Conservation (phyloP, 2,329 filamentous ascomycete species). For the Botrytis cinerea region DNA sequence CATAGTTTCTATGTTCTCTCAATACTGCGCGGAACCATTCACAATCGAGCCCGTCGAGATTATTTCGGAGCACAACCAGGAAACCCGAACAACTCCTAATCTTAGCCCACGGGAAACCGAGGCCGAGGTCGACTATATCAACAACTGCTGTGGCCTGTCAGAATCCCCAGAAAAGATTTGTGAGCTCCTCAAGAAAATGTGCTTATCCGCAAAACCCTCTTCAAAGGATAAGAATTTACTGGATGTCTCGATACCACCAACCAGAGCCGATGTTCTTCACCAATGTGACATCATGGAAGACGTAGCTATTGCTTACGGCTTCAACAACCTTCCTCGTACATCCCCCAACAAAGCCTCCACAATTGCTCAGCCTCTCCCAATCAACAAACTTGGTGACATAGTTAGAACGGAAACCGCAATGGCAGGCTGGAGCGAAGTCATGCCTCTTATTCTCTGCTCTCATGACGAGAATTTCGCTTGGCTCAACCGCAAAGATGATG, state of each 20-base stretch:
- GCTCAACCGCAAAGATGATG: slow-evolving; percentile 88
- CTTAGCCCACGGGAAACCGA: slow-evolving; percentile 74
- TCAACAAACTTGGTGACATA: slow-evolving; percentile 96
- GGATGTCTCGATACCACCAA: slow-evolving; percentile 82
- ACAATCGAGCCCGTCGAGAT: slow-evolving; percentile 93
- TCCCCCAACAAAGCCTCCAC: slow-evolving; percentile 85
- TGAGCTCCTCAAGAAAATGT: slow-evolving; percentile 84
- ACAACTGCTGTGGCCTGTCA: slow-evolving; percentile 82
- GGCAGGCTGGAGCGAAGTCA: slow-evolving; percentile 93
- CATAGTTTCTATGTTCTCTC: slow-evolving; percentile 95
- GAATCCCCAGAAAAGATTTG: slow-evolving; percentile 75
- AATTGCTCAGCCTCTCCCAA: slow-evolving; percentile 79
- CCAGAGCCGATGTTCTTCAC: slow-evolving; percentile 90
- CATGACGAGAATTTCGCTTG: slow-evolving; percentile 98
- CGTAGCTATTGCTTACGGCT: slow-evolving; percentile 92
- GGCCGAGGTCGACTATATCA: slow-evolving; percentile 90
- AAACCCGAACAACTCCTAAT: slow-evolving; percentile 79
- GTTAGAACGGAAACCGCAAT: slow-evolving; percentile 86
- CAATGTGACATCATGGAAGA: slow-evolving; percentile 99
- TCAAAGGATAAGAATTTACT: slow-evolving; percentile 67
- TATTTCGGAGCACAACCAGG: slow-evolving; percentile 84
- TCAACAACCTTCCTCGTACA: slow-evolving; percentile 88
- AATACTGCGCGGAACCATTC: slow-evolving; percentile 85
- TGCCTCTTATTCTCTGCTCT: slow-evolving; percentile 94
- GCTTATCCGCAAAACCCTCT: slow-evolving; percentile 77